These are phyloP conservation scores for Lavandula angustifolia DNA, from an alignment of 257 asterid species.

Conservation along the genomic window DNA sequence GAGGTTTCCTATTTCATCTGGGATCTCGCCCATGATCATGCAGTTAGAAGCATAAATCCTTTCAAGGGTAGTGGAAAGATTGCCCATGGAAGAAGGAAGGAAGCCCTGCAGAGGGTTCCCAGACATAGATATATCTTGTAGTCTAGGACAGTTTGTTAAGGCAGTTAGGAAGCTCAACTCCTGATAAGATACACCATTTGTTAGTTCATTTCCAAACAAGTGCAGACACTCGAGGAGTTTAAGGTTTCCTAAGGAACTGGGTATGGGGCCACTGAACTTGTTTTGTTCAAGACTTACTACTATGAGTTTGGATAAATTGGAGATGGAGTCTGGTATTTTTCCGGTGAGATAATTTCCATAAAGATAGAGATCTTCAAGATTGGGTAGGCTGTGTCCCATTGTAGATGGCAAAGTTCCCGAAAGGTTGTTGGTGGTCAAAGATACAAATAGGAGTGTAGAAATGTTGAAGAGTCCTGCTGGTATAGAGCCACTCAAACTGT, in stretches of 20 bases:
- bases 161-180: constrained; percentile 29
- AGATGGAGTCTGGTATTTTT: constrained; percentile 30
- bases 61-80: not conserved
- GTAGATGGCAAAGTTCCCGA: constrained; percentile 26
- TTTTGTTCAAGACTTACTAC: constrained; percentile 8
- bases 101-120: constrained; percentile 15
- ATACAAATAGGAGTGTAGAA: not conserved
- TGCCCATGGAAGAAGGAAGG: constrained; percentile 31
- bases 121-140: not conserved
- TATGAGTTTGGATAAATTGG: constrained; percentile 30
- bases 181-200: constrained; percentile 6
- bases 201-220: not conserved
- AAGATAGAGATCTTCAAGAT: constrained; percentile 8
- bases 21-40: constrained; percentile 27
- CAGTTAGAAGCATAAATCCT: not conserved
- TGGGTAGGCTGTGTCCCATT: constrained; percentile 28
- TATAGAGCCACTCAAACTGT: constrained; percentile 33
- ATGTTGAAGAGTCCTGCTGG: constrained; percentile 32
- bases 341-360: constrained; percentile 18
- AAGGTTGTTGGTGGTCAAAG: not conserved
- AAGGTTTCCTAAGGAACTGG: constrained; percentile 34
- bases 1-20: constrained; percentile 25
- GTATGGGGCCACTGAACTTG: constrained; percentile 31
- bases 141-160: constrained; percentile 17
- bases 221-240: not conserved